A percentile compares a stretch with the other conserved stretches of the same genome.
These are phyloP conservation scores for Phytophthora tentaculata DNA, from an alignment of 352 stramenopile genomes.

Conservation along the genomic window DNA sequence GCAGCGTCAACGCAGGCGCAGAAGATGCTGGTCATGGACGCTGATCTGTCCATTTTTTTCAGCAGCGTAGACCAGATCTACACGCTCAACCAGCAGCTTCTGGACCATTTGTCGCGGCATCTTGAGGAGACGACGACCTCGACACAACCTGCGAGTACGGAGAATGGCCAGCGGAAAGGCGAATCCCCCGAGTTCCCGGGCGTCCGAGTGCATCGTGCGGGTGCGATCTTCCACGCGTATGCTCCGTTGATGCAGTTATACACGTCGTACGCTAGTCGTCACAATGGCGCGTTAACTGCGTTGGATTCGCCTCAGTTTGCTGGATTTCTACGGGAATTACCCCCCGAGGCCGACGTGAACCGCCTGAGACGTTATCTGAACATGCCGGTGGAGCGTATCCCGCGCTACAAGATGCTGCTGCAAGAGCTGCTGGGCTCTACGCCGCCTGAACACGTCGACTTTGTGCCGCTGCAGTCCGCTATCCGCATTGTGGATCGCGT, in stretches of 20 bases:
- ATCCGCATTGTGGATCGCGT: constrained; percentile 82
- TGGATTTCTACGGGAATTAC: constrained; percentile 75
- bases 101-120: constrained; percentile 86
- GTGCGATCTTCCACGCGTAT: constrained; percentile 89
- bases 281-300: constrained; percentile 69
- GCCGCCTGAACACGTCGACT: constrained; percentile 74
- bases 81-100: constrained; percentile 86
- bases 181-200: constrained; percentile 11
- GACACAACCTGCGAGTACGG: constrained; percentile 24
- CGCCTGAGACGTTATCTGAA: constrained; percentile 81
- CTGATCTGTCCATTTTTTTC: constrained; percentile 89
- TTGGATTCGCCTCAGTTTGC: constrained; percentile 82
- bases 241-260: constrained; percentile 87
- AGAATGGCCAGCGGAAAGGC: constrained; percentile 15
- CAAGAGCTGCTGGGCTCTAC: constrained; percentile 80
- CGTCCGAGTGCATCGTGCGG: constrained; percentile 44
- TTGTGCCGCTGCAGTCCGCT: constrained; percentile 66
- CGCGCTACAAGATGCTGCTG: constrained; percentile 85
- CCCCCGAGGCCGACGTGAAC: constrained; percentile 64
- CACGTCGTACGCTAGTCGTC: constrained; percentile 83
- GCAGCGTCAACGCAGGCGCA: constrained; percentile 26
- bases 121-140: constrained; percentile 61
- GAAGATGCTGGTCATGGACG: constrained; percentile 80
- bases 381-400: constrained; percentile 89
- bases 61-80: constrained; percentile 89